Conservation (phyloP, 257 asterid genomes). For the Fraxinus quadrangulata region DNA sequence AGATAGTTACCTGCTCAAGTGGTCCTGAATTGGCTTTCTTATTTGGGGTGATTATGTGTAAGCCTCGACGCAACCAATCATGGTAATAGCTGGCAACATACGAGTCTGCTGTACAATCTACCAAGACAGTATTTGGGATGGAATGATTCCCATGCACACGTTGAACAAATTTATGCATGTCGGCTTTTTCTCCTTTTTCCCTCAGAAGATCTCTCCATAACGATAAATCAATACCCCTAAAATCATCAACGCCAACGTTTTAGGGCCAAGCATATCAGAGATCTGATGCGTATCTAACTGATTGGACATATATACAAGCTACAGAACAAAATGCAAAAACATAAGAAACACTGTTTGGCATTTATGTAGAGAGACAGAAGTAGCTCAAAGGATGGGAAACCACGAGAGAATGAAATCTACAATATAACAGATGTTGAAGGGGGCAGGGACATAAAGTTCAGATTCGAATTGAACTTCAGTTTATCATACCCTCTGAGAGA, state of each 20-base stretch:
- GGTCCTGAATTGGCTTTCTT: constrained; percentile 99
- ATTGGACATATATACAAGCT: neutral
- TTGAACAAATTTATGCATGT: constrained; percentile 80
- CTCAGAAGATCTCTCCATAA: constrained; percentile 74
- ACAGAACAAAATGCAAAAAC: neutral
- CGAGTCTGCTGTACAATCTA: constrained; percentile 96
- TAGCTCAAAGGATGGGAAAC: neutral
- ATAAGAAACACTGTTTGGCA: neutral
- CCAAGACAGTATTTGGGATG: constrained; percentile 86
- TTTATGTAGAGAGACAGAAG: neutral
- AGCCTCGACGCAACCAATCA: constrained; percentile 92
- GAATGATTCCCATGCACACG: constrained; percentile 87
- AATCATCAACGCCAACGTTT: constrained; percentile 19
- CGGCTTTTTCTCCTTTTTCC: constrained; percentile 71
- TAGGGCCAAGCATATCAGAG: neutral
- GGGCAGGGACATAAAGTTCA: neutral
- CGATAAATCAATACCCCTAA: constrained; percentile 86
- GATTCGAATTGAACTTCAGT: neutral
- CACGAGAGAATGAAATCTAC: neutral
- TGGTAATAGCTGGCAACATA: constrained; percentile 70
- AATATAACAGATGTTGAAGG: neutral
- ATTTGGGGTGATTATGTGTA: constrained; percentile 92
- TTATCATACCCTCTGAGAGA: neutral
- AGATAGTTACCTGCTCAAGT: constrained; percentile 70
- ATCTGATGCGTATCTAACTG: neutral